These are phyloP conservation scores for Erysiphe neolycopersici DNA, from an alignment of 2,329 filamentous ascomycete species.

Conservation along the genomic window DNA sequence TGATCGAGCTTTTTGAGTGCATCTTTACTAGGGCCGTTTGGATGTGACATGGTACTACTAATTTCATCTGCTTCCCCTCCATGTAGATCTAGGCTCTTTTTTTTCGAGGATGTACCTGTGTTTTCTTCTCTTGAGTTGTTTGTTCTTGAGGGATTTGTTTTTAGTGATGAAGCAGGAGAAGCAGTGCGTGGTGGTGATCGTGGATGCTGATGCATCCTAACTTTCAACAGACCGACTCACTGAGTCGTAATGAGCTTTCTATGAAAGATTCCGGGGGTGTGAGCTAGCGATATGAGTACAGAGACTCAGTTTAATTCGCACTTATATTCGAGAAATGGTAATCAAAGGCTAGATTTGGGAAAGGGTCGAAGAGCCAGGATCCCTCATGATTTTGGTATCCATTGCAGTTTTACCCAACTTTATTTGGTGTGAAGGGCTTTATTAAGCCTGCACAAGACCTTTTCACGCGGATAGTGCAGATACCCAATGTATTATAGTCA, in stretches of 20 bases:
- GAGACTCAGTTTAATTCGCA: not conserved
- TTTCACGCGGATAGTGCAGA: not conserved
- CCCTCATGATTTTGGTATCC: not conserved
- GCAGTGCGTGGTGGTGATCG: conserved; percentile 45
- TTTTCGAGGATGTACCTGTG: conserved; percentile 14
- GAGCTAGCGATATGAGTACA: not conserved
- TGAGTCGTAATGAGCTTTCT: not conserved
- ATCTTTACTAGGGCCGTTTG: conserved; percentile 30
- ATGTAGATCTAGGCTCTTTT: conserved; percentile 18
- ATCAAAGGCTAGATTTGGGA: not conserved
- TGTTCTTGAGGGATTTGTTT: conserved; percentile 43
- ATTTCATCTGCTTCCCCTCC: conserved; percentile 23
- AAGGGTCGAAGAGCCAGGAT: not conserved
- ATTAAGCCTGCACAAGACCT: not conserved
- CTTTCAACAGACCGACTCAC: not conserved
- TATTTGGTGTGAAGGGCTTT: not conserved
- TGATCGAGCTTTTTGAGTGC: conserved; percentile 63
- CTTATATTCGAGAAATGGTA: not conserved
- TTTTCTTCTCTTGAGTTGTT: conserved; percentile 49
- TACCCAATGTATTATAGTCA: not conserved
- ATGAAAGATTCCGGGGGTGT: not conserved
- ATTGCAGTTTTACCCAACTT: not conserved
- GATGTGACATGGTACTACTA: conserved; percentile 16
- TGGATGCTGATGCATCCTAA: conserved; percentile 69
- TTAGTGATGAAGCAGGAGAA: conserved; percentile 44